Evolutionary conservation across 140 eudicot species (phyloP), one percentile per base, ranked within the genome.

Genomic region (Flaveria floridana): DNA sequence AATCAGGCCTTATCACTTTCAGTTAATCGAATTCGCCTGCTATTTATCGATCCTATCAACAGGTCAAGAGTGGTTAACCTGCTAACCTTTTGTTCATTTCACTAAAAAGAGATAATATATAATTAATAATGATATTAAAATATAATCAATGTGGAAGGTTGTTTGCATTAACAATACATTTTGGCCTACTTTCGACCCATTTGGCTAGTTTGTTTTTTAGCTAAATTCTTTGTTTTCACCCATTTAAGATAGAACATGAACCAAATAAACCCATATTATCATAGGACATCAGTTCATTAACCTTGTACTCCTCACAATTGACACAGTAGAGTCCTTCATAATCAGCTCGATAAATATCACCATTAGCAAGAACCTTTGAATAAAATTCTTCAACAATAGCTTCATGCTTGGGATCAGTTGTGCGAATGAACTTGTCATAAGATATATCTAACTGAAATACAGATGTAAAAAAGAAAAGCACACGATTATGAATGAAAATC

Each of bases 261-360:
- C 28, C 30, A 4, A 71, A 71, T n/a, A 26, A 26, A 51, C 50
- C 50, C 34, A 41, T 46, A 28, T 42, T n/a, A 7, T 20, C 8
- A 48, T 15, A 56, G 41, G 2, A 14, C 48, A 14, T 46, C 71
- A 80, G 48, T 28, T 46, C 48, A 46, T 34, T 73, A 78, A 94
- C 99, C 97, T 94, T 94, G 77, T 90, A 94, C 77, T 94, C 99
- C 85, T 94, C 99, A 78, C 99, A 94, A 64, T 87, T 90, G 78
- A 94, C 95, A 81, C 99, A 94, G 71, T 94, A 94, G 19, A 94
- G 89, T 30, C 99, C 99, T 73, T 94, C 97, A 76, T 94, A 90
- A 71, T 90, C 99, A 58, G 99, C 97, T 59, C 86, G 88, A 77
- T 94, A 94, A 19, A 94, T 90, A 82, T 94, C 99, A 52, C 99